Evolutionary conservation across 331 rosid genomes (phyloP), one percentile per base, ranked within the genome.

Genomic region (Pyrus hybrid): DNA sequence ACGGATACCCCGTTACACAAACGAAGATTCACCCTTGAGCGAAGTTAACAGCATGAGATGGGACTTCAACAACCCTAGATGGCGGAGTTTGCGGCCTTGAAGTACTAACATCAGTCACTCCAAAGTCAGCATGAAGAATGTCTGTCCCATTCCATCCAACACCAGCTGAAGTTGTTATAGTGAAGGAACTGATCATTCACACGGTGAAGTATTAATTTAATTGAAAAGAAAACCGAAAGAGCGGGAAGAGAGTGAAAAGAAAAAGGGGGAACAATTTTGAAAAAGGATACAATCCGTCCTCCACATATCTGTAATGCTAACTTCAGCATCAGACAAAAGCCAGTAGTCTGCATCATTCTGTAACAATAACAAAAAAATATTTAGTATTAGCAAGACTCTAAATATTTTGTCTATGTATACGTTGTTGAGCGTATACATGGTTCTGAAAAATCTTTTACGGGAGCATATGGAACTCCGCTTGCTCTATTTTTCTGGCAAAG

Each of bases 281-380:
- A 74, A 49, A 62, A 71, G 93, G 92, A 92, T 95, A 95, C 99
- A 81, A 45, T 92, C 99, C 62, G 94, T 86, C 88, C 87, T 89
- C 98, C 99, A 95, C 89, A 92, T 92, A 63, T 95, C 97, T 70
- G 99, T 95, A 78, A 95, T 95, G 90, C 99, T 95, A 80, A 89
- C 88, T 10, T 86, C 98, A 78, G 96, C 97, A 77, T 93, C 99
- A 62, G 99, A 90, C 73, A 92, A 85, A 82, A 95, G 97, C 99
- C 99, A 95, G 84, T 95, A 95, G 75, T 95, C 98, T n/a, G 97
- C 97, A 63, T 92, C 96, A 82, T 87, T 95, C 99, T 95, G 89
- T 83, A 85, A 79, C 56, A 57, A 11, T 3, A 37, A 41, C 64
- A 75, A 81, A 21, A n/a, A 49, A 8, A 73, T 17, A 65, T 78